Conservation (phyloP, 331 rosid species). For the Spiraea crenata region DNA sequence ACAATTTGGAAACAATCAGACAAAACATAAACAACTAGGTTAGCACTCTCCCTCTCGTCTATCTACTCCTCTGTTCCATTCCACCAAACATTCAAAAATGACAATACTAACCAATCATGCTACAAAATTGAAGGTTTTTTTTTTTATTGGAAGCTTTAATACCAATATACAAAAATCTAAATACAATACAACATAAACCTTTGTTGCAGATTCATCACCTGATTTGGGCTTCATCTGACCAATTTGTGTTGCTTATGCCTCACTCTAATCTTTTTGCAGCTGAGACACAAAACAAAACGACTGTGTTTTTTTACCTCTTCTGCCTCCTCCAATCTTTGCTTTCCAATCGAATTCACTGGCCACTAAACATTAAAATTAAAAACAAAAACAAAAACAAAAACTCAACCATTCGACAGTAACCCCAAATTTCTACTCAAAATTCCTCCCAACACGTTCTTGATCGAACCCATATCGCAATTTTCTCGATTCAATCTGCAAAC, state of each 20-base stretch:
- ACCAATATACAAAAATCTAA: background rate
- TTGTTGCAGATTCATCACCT: constrained; percentile 17
- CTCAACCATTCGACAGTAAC: too few relatives aligned
- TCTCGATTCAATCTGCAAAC: constrained; percentile 38
- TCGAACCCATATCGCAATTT: constrained; percentile 28
- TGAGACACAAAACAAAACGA: background rate
- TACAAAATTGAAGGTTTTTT: background rate
- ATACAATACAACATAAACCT: constrained; percentile 12
- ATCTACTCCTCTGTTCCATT: constrained; percentile 10
- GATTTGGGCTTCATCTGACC: constrained; percentile 16
- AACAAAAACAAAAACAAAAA: too few relatives aligned
- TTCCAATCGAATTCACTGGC: constrained; percentile 26
- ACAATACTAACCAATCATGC: background rate
- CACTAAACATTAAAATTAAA: background rate
- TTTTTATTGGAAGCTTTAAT: constrained; percentile 7
- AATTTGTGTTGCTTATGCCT: background rate
- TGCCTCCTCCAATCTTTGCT: constrained; percentile 27
- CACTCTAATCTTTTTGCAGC: background rate
- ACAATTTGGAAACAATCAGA: constrained; percentile 15
- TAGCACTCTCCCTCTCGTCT: constrained; percentile 17
- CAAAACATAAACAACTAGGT: constrained; percentile 1
- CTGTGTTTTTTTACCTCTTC: background rate
- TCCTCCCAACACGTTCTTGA: constrained; percentile 36
- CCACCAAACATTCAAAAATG: background rate
- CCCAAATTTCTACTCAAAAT: constrained; percentile 36